Base-by-base conservation (phyloP, 768 basidiomycete species). In the Mycena rosella region DNA sequence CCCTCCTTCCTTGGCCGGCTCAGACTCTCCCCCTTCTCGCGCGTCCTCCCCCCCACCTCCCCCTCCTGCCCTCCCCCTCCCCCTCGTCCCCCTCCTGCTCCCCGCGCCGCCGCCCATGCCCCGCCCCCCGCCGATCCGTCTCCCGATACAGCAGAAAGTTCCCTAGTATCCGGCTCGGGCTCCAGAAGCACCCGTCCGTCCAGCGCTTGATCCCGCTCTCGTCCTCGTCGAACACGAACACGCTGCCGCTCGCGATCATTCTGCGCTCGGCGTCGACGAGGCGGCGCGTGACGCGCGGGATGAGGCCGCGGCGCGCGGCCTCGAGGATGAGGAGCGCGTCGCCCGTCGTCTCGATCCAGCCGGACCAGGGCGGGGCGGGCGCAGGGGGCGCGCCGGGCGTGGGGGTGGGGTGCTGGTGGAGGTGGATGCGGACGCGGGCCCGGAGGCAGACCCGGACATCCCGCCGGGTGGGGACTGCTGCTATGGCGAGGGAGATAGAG, bases 161-260 rank as follows among this genome's bases (percentile, higher is more conserved):
- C 73, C 95, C 95, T 65, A 98, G 82, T 29, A 98, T 98, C 64
- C 96, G 85, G 71, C 91, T 93, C 0, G 96, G 96, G 72, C 92
- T 94, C 96, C 96, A 98, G 77, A 93, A 92, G 77, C 94, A 91
- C n/a, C 96, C 96, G 80, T 99, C 96, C 2, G 96, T 99, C 94
- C 96, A 98, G 48, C 96, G 87, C 82, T 96, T 97, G 83, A 99
- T 99, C 29, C 96, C 96, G 74, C 94, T 95, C 81, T 97, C 96
- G 74, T 95, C 92, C 83, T 98, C 96, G 78, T 99, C 95, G 75
- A 98, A 99, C 71, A 98, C 96, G 74, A 98, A 99, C 14, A 99
- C 95, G 9, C 93, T 93, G 63, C 96, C 96, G 8, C 91, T 93
- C 20, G 91, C 91, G 77, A 99, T 96, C 91, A 97, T 94, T 75